Conservation (phyloP, 2,329 filamentous ascomycete genomes). For the Aureobasidium mangrovei region DNA sequence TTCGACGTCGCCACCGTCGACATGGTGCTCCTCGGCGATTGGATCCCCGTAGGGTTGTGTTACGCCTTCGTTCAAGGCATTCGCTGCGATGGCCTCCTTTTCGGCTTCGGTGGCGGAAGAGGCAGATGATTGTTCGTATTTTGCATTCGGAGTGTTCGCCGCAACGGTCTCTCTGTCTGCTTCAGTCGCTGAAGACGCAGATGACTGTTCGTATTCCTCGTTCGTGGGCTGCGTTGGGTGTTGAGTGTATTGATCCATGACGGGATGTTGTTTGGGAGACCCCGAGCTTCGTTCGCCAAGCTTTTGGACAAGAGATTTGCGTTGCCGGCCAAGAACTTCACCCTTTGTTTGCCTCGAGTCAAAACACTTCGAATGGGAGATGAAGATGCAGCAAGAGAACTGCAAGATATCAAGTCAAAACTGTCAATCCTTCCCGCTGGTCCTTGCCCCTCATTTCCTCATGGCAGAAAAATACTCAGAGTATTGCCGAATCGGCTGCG, state of each 20-base stretch:
- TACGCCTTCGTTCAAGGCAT: constrained; percentile 1
- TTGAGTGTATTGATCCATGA: constrained; percentile 6
- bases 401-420: not conserved
- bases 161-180: constrained; percentile 4
- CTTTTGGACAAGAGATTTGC: not conserved
- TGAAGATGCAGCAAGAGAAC: not conserved
- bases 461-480: not conserved
- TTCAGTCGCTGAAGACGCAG: not conserved
- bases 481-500: not conserved
- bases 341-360: too few species aligned
- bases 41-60: not conserved
- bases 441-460: not conserved
- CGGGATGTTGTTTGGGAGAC: not conserved
- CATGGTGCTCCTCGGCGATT: not conserved
- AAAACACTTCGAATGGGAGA: too few species aligned
- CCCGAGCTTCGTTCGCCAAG: not conserved
- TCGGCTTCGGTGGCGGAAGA: not conserved
- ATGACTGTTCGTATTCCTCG: constrained; percentile 5
- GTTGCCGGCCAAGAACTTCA: not conserved
- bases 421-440: not conserved
- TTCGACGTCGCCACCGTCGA: constrained; percentile 11
- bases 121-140: not conserved
- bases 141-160: not conserved
- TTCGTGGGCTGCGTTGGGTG: not conserved
- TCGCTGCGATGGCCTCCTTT: not conserved